Evolutionary conservation across 2,329 filamentous ascomycete genomes (phyloP).

Genomic region (Diaporthe capsici): DNA sequence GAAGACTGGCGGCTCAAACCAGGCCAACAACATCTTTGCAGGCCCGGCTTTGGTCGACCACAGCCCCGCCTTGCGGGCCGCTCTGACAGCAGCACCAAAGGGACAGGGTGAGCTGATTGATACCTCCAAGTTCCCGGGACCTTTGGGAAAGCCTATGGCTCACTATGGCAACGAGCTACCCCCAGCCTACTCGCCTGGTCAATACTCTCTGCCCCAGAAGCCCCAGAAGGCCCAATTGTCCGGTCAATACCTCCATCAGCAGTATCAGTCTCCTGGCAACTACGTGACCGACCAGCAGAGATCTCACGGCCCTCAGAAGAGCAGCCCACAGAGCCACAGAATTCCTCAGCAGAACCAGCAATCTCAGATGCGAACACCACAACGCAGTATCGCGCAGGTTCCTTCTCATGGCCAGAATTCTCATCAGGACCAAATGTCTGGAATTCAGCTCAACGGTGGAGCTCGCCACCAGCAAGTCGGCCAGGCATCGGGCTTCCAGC

Average conservation of each 20-base stretch:
- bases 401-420: too few species aligned
- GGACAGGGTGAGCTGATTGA: too few species aligned
- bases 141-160: too few species aligned
- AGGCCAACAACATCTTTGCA: neutral
- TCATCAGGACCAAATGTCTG: too few species aligned
- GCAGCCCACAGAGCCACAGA: fast-evolving
- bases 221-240: neutral
- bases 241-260: fast-evolving
- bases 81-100: too few species aligned
- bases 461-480: too few species aligned
- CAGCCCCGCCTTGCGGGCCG: neutral
- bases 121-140: neutral
- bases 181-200: neutral
- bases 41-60: neutral
- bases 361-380: neutral
- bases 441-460: too few species aligned
- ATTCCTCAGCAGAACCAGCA: neutral
- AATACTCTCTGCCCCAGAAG: neutral
- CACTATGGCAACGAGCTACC: neutral
- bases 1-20: neutral
- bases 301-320: fast-evolving
- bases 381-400: neutral
- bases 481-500: too few species aligned
- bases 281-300: neutral
- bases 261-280: too few species aligned